Evolutionary conservation across 164 flowering plant genomes (phyloP), one percentile per base, ranked within the genome.

Genomic region (Chimonanthus salicifolius): DNA sequence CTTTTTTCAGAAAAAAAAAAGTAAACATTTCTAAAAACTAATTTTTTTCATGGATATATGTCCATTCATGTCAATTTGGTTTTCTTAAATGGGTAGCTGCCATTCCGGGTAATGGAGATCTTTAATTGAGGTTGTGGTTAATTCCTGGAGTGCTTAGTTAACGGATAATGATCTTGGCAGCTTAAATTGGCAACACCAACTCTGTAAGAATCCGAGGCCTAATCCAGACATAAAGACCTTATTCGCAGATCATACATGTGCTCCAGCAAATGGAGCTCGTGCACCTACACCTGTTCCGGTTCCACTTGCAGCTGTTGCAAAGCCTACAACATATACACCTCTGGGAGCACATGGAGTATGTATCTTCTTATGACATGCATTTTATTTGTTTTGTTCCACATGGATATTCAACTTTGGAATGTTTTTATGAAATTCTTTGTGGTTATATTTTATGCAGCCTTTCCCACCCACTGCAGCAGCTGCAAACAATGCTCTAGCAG

Each of bases 141-240:
- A 33, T 47, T 64, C 7, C 47, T 73, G 50, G 70, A 44, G 60
- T 69, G 50, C 71, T 80, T 65, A 78, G 70, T 15, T 62, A 13
- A 48, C 47, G 20, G 46, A 69, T n/a, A 60, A 78, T 71, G 62
- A 65, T 78, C 9, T 74, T 48, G 82, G 75, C 87, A 91, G 98
- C 75, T 84, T 94, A 85, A 94, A 94, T 72, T 94, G 98, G 98
- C 98, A 94, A 88, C 98, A 94, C 83, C 95, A 90, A 80, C 88
- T 90, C 48, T 94, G 98, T 76, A 94, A 94, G 83, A 90, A 90
- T 73, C 97, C 98, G 50, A 85, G 92, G 78, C 83, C 94, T 73
- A 94, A 94, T 68, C 98, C 98, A 16, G 97, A 94, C 72, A 94
- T 94, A 58, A 94, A 90, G 80, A 94, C 98, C 68, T 81, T 94